Percentiles rank a stretch among this genome's conserved stretches.
Conservation (phyloP, 306 rosid genomes). For the Castanopsis chinensis region DNA sequence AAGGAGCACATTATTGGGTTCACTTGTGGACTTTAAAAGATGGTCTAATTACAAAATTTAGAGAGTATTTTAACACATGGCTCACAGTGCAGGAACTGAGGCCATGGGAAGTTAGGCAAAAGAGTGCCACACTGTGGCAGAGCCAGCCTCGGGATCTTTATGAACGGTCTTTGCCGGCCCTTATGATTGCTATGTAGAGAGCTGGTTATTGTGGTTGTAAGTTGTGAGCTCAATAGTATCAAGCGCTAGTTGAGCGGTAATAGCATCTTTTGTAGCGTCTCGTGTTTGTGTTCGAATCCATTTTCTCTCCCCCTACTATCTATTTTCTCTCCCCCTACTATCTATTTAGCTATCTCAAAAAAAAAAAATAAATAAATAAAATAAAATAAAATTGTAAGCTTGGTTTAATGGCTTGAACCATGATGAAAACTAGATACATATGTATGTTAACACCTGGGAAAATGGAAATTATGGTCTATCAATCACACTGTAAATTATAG, state of each 20-base stretch:
- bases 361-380: too few species aligned
- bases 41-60: conserved; percentile 63
- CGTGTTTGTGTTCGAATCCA: too few species aligned
- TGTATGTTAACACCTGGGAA: too few species aligned
- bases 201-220: background rate
- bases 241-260: too few species aligned
- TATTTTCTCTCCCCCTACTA: too few species aligned
- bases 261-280: too few species aligned
- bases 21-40: conserved; percentile 79
- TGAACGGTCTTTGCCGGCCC: conserved; percentile 64
- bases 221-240: background rate
- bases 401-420: background rate
- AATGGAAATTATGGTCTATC: too few species aligned
- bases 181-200: conserved; percentile 65
- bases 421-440: background rate
- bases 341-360: too few species aligned
- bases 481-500: too few species aligned
- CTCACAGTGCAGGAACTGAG: conserved; percentile 75
- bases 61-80: conserved; percentile 96
- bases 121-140: conserved; percentile 62
- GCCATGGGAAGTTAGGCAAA: conserved; percentile 45
- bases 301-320: too few species aligned
- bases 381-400: background rate
- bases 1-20: conserved; percentile 83
- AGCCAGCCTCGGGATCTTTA: conserved; percentile 84